Conservation (phyloP, 768 basidiomycete species). For the Macrolepiota dolichaula region DNA sequence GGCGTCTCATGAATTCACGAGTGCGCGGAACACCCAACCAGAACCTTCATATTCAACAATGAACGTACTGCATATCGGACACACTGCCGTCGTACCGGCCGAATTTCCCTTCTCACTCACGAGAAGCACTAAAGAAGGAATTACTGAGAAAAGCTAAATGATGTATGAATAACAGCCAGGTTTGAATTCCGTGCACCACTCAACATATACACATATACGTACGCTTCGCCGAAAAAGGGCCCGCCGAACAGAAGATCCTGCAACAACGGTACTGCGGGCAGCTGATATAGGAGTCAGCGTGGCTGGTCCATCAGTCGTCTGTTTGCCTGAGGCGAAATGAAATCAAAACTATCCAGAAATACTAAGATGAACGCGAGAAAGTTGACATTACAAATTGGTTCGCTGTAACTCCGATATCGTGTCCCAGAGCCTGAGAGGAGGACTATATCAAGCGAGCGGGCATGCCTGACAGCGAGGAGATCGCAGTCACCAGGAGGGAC, state of each 20-base stretch:
- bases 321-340: constrained; percentile 5
- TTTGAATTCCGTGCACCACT: background rate
- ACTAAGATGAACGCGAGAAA: constrained; percentile 11
- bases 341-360: background rate
- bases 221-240: background rate
- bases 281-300: constrained; percentile 2
- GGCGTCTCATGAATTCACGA: background rate
- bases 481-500: constrained; percentile 6
- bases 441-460: background rate
- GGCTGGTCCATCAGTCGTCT: background rate
- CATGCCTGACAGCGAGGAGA: constrained; percentile 1
- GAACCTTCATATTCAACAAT: background rate
- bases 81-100: background rate
- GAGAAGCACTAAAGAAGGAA: constrained; percentile 1
- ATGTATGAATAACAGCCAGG: background rate
- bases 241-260: constrained; percentile 4
- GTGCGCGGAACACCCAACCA: background rate
- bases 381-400: background rate
- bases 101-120: background rate
- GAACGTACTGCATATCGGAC: background rate
- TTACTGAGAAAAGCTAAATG: constrained; percentile 4
- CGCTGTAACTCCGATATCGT: constrained; percentile 8
- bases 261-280: background rate
- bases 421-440: background rate
- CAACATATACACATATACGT: background rate